Evolutionary conservation across 2,329 filamentous ascomycete species (phyloP), one percentile per base, ranked within the genome.

Genomic region (Curvularia sp.): DNA sequence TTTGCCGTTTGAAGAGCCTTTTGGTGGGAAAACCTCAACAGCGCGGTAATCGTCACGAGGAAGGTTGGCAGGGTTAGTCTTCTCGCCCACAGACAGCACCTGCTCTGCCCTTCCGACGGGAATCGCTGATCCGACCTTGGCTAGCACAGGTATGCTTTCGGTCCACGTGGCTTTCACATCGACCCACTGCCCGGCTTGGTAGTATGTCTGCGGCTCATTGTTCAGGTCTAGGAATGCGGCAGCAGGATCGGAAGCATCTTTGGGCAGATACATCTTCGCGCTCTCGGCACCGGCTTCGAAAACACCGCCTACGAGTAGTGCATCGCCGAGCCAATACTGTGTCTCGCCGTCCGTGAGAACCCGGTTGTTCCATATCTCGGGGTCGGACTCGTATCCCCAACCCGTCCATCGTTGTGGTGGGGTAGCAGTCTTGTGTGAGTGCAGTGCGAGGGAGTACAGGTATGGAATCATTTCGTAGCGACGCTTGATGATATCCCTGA

Each of bases 391-490:
- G 66, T 88, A 90, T 25, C 87, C 88, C 88, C 88, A 91, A 0
- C 89, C 89, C 0, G 87, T 86, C 89, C 89, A 92, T 50, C 88
- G 80, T 67, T 91, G 89, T 0, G 88, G 86, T 1, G 89, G 88
- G 0, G 80, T 77, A 0, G 89, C 89, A 0, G 77, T 81, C 46
- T 79, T 74, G 69, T 91, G 88, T 21, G 86, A 87, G 50, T 85
- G 80, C 0, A 92, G 80, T 42, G 84, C 83, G 1, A 87, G 80
- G 0, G 86, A 87, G 75, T 92, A 92, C 7, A 89, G 82, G 71
- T 91, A 92, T 0, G 89, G 89, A 8, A 92, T 84, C 53, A 92
- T 79, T 61, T 88, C 87, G 69, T 92, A 92, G 30, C 89, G 83
- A 6, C 89, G 83, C 74, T 87, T 87, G 73, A 92, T 90, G 1